Evolutionary conservation across 208 protist species (phyloP), one percentile per base, ranked within the genome.

Genomic region (Trypanosoma platydactyli): DNA sequence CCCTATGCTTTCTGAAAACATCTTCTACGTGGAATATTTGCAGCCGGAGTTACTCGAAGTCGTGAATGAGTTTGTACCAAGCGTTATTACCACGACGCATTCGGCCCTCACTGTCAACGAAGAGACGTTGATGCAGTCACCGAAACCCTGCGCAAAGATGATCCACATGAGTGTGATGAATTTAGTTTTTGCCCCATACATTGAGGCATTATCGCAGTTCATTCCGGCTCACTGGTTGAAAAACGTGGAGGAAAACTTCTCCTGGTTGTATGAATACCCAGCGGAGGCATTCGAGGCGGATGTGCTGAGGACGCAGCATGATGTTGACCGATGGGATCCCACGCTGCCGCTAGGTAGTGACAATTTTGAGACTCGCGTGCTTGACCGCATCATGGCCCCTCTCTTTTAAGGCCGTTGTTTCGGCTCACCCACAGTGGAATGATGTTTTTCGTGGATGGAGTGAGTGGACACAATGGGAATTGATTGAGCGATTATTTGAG

Each of bases 121-220:
- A 16, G 59, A 54, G 5, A 2, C 30, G 9, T 55, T 20, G 18
- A 13, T 33, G 16, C 62, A 46, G 25, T 71, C 74, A 12, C 61
- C 83, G 33, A 45, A 54, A 4, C 68, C 73, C 5, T 62, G 71
- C 41, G 84, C 78, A 30, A 81, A 80, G 38, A 74, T 83, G 44
- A 77, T 90, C 9, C 38, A 81, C 27, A 58, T 87, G 22, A 72
- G 77, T 44, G 61, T 56, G 20, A 24, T 90, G 1, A 73, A 87
- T 67, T 62, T 72, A 18, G 49, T 90, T 33, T 83, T 81, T 49
- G 49, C 83, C 44, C 84, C 84, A 12, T 83, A 75, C 27, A 61
- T 87, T 15, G 57, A 72, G 25, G 46, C 65, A 15, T 56, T 82
- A 2, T 62, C 68, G 3, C 76, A 69, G 1, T 87, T 82, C 68